Conservation (phyloP, 2,329 filamentous ascomycete genomes). For the Ambrosiella beaveri region DNA sequence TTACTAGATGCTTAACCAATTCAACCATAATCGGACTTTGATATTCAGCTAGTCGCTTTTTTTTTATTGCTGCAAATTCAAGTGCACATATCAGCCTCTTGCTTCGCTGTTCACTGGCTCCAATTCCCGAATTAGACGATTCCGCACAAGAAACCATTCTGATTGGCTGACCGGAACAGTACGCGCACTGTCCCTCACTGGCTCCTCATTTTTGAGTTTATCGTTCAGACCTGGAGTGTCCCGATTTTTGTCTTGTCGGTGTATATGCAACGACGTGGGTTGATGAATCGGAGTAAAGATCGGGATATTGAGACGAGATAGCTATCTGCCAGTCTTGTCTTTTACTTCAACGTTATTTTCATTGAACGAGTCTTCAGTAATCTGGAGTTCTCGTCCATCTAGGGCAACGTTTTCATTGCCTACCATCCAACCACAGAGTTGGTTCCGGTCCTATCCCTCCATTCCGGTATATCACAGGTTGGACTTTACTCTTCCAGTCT, state of each 20-base stretch:
- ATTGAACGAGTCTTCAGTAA: neutral
- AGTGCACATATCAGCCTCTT: neutral
- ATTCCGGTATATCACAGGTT: too few relatives aligned
- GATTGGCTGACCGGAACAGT: neutral
- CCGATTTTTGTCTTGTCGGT: conserved; percentile 3
- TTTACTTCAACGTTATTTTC: neutral
- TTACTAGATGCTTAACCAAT: too few relatives aligned
- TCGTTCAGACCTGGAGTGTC: neutral
- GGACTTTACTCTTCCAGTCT: too few relatives aligned
- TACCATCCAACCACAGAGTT: too few relatives aligned
- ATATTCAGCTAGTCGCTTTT: too few relatives aligned
- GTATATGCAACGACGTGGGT: neutral
- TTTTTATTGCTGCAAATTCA: too few relatives aligned
- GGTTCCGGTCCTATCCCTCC: too few relatives aligned
- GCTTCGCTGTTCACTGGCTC: neutral
- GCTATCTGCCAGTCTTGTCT: neutral
- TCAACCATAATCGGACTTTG: too few relatives aligned
- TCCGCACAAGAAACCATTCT: neutral
- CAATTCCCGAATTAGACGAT: neutral
- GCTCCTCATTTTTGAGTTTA: neutral
- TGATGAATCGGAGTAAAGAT: neutral
- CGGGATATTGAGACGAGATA: neutral
- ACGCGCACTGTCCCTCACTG: neutral
- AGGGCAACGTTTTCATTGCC: too few relatives aligned
- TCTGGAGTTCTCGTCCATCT: neutral